phyloP scores from a whole-genome alignment of 805 yeast genomes.

The Cyberlindnera euphorbiiphila region DNA sequence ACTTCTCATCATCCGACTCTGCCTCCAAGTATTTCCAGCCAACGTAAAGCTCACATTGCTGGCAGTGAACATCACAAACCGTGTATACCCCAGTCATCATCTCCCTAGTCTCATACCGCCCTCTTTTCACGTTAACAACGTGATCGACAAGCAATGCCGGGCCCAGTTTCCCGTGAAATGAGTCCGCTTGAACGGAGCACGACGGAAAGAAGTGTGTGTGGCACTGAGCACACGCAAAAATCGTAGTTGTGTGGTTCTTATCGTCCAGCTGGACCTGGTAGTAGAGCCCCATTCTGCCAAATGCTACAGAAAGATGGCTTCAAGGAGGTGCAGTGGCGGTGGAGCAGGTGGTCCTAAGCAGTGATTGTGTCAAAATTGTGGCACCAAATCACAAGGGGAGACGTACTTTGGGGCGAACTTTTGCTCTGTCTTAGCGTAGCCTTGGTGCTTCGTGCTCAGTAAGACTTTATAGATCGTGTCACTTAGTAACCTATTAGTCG shows the following conservation, averaged over 20 bases:
- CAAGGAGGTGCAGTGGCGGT: too few relatives aligned
- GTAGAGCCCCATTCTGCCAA: constrained; percentile 21
- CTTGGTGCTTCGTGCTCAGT: too few relatives aligned
- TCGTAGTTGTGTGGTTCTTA: constrained; percentile 11
- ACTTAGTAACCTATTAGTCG: too few relatives aligned
- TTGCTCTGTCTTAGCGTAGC: too few relatives aligned
- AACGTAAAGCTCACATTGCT: constrained; percentile 46
- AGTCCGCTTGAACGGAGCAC: constrained; percentile 23
- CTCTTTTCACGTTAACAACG: constrained; percentile 41
- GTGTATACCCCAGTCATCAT: constrained; percentile 61
- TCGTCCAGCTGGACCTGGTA: constrained; percentile 19
- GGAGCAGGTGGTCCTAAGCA: too few relatives aligned
- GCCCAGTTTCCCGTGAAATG: constrained; percentile 55
- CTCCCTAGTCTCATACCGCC: constrained; percentile 35
- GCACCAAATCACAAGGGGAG: too few relatives aligned
- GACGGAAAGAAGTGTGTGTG: constrained; percentile 22
- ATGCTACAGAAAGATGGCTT: too few relatives aligned
- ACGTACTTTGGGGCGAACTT: too few relatives aligned
- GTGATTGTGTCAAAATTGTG: too few relatives aligned
- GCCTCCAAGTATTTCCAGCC: constrained; percentile 66
- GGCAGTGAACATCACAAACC: constrained; percentile 55
- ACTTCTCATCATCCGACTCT: constrained; percentile 41
- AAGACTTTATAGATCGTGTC: too few relatives aligned
- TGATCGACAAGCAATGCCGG: constrained; percentile 50
- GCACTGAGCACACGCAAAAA: constrained; percentile 22